Conservation (phyloP, 31 red algal genomes). For the Porphyra umbilicalis region DNA sequence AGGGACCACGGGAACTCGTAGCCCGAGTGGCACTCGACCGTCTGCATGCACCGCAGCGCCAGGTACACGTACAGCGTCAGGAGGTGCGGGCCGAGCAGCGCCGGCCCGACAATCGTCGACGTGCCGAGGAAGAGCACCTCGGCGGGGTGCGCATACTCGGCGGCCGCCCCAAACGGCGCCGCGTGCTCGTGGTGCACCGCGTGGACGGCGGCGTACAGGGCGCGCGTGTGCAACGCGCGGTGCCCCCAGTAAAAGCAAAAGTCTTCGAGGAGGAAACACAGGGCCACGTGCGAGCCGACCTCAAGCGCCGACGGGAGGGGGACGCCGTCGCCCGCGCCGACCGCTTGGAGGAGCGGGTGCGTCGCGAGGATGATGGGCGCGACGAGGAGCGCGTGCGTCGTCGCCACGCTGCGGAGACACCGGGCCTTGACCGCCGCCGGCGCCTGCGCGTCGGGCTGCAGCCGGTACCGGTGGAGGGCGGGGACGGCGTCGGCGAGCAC, state of each 20-base stretch:
- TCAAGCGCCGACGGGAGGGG: conserved; percentile 32
- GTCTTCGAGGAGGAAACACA: conserved; percentile 91
- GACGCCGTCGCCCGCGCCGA: conserved; percentile 37
- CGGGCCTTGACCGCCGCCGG: conserved; percentile 5
- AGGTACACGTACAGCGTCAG: conserved; percentile 86
- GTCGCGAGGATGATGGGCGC: conserved; percentile 82
- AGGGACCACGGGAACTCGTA: conserved; percentile 89
- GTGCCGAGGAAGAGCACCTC: conserved; percentile 87
- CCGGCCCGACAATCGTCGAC: conserved; percentile 67
- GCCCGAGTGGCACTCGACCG: conserved; percentile 87
- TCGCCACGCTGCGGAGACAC: conserved; percentile 31
- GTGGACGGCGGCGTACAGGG: conserved; percentile 82
- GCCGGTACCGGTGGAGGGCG: conserved; percentile 40
- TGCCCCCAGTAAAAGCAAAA: conserved; percentile 96
- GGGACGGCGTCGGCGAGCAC: conserved; percentile 33
- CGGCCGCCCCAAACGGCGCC: conserved; percentile 84
- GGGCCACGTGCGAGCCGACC: conserved; percentile 42
- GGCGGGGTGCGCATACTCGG: conserved; percentile 90
- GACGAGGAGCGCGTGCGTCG: conserved; percentile 75
- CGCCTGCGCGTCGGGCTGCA: conserved; percentile 36
- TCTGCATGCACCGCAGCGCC: conserved; percentile 70
- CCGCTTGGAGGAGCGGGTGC: conserved; percentile 69
- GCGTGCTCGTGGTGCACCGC: conserved; percentile 78
- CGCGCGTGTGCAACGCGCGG: conserved; percentile 74
- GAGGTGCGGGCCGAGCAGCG: conserved; percentile 74